These are phyloP conservation scores for Naganishia vishniacii DNA, from an alignment of 768 basidiomycete genomes.

Conservation along the genomic window DNA sequence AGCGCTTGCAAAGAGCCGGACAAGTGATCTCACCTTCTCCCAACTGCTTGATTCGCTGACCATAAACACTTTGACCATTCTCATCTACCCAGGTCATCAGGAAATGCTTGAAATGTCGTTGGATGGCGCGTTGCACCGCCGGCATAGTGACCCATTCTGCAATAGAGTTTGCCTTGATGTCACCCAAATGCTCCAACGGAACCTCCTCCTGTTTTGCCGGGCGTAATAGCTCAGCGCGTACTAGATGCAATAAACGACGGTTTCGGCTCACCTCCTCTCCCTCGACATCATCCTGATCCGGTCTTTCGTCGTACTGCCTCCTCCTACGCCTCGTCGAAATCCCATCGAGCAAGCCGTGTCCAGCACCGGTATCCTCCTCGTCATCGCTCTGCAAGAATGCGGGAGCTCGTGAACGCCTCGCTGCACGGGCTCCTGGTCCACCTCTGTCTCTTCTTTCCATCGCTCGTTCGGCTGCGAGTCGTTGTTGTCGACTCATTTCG, in stretches of 20 bases:
- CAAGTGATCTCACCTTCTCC: constrained; percentile 70
- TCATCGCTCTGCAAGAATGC: constrained; percentile 81
- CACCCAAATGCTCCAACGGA: constrained; percentile 88
- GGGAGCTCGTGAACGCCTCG: constrained; percentile 72
- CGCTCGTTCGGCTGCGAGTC: constrained; percentile 70
- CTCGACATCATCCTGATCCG: constrained; percentile 83
- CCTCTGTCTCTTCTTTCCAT: constrained; percentile 88
- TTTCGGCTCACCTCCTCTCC: constrained; percentile 48
- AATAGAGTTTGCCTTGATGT: constrained; percentile 95
- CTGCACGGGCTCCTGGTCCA: constrained; percentile 63
- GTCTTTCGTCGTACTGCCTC: constrained; percentile 87
- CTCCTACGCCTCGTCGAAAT: constrained; percentile 77
- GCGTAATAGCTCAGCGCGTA: background rate
- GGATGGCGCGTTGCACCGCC: constrained; percentile 80
- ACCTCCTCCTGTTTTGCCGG: constrained; percentile 63
- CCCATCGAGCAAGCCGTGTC: constrained; percentile 59
- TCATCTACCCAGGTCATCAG: constrained; percentile 94
- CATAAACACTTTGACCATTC: constrained; percentile 83
- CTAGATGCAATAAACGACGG: background rate
- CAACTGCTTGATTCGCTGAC: constrained; percentile 81
- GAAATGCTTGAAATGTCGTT: constrained; percentile 89
- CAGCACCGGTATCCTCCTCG: constrained; percentile 66
- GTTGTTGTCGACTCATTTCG: constrained; percentile 42
- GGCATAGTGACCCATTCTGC: constrained; percentile 96
- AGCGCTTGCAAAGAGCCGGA: background rate